Evolutionary conservation across 2,329 filamentous ascomycete genomes (phyloP).

Genomic region (Apiospora arundinis): DNA sequence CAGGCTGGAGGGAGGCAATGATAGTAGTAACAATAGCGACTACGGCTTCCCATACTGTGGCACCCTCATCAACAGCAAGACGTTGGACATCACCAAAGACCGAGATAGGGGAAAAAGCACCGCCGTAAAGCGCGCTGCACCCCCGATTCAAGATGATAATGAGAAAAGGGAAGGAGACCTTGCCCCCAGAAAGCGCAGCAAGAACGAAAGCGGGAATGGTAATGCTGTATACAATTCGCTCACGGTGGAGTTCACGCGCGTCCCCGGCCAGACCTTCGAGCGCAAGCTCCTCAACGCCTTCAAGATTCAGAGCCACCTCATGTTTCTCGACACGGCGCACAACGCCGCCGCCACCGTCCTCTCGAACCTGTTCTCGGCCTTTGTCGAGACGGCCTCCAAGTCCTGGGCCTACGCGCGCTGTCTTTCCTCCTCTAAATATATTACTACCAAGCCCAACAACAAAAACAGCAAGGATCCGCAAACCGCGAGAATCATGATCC

Average conservation of each 20-base stretch:
- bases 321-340: slow-evolving; percentile 82
- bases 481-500: slow-evolving; percentile 60
- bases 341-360: slow-evolving; percentile 75
- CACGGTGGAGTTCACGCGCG: slow-evolving; percentile 77
- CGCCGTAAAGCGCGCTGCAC: neutral
- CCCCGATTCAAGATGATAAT: no score
- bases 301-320: slow-evolving; percentile 83
- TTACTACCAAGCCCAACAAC: neutral
- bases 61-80: slow-evolving; percentile 73
- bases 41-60: slow-evolving; percentile 88
- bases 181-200: neutral
- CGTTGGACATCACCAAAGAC: slow-evolving; percentile 77
- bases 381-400: slow-evolving; percentile 80
- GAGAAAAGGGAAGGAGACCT: neutral
- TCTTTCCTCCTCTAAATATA: no score
- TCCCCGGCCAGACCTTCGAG: slow-evolving; percentile 79
- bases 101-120: slow-evolving; percentile 45
- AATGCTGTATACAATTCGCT: slow-evolving; percentile 70
- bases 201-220: slow-evolving; percentile 43
- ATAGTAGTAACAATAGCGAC: slow-evolving; percentile 39
- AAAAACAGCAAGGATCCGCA: neutral
- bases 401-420: slow-evolving; percentile 67
- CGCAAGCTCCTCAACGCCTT: slow-evolving; percentile 80
- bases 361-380: slow-evolving; percentile 76
- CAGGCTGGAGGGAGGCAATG: slow-evolving; percentile 33